Evolutionary conservation across 345 rosid genomes (phyloP).

Genomic region (Rubroshorea leprosula): DNA sequence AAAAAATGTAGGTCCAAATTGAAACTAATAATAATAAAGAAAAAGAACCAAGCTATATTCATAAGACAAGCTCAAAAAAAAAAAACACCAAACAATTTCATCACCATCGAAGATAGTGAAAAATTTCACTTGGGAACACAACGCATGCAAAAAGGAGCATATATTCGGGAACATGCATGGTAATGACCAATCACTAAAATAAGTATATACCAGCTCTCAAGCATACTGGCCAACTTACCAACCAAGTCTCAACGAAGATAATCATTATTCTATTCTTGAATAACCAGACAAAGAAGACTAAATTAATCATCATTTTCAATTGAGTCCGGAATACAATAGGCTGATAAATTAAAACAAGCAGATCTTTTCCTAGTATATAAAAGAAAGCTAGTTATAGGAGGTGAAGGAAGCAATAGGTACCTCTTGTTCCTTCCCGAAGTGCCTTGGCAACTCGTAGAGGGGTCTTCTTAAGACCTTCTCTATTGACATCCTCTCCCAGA

Average conservation of each 20-base stretch:
- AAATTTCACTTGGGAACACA: too few species aligned
- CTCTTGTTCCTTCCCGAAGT: slow-evolving; percentile 75
- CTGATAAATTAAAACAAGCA: not conserved
- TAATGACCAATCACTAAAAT: not conserved
- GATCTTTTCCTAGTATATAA: not conserved
- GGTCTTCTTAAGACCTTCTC: slow-evolving; percentile 88
- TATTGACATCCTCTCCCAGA: slow-evolving; percentile 64
- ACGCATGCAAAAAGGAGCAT: too few species aligned
- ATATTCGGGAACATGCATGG: not conserved
- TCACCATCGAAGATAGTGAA: too few species aligned
- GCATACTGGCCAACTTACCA: not conserved
- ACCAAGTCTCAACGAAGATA: not conserved
- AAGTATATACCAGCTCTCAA: not conserved
- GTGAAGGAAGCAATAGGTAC: slow-evolving; percentile 23
- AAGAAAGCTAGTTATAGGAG: not conserved
- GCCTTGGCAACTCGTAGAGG: slow-evolving; percentile 96
- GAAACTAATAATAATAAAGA: not conserved
- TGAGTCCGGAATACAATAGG: not conserved
- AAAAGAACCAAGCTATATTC: not conserved
- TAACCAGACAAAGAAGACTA: not conserved
- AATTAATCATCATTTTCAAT: not conserved
- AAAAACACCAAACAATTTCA: too few species aligned
- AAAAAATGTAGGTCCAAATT: not conserved
- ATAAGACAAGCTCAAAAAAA: too few species aligned
- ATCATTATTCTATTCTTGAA: not conserved